Evolutionary conservation across 345 rosid genomes (phyloP), one percentile per base, ranked within the genome.

Genomic region (Hibiscus syriacus): DNA sequence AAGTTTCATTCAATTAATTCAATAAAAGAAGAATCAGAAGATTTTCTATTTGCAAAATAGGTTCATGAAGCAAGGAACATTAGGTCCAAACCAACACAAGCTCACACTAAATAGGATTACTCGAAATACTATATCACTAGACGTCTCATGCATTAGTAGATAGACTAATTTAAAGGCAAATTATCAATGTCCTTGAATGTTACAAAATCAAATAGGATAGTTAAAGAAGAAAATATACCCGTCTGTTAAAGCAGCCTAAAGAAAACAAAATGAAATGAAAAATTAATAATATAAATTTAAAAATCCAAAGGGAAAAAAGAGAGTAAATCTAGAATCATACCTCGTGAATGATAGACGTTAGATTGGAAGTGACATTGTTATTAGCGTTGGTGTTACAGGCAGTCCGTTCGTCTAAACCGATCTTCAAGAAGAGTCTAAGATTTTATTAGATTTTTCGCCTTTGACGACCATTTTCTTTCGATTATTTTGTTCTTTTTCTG

Each of bases 311-410:
- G 12, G 25, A 70, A 55, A 20, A 60, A 22, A 3, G 43, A 56
- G 48, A n/a, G n/a, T 29, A 61, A 36, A 69, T 30, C 8, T 6
- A 22, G 30, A 69, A 55, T 17, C 23, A 8, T 57, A 91, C 99
- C 98, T 94, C 98, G 81, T 76, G 77, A 64, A 94, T 85, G 72
- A 94, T 88, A 70, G 86, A 84, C 4, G 87, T 83, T 58, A 94
- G 89, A 77, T 87, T 94, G 68, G 85, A 38, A 55, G 97, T 94
- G 74, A 94, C 92, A 80, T 91, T 91, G 77, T 75, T 75, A 77
- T 91, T 94, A 55, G 93, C 92, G 19, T 87, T 56, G 60, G 99
- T 89, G 83, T 89, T 84, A 26, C 74, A 68, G 10, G 96, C 98
- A 4, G 91, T 94, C 50, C 86, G 80, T 69, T 91, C 93, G 20